Evolutionary conservation across 805 yeast species (phyloP), one percentile per base, ranked within the genome.

Genomic region (Candida quercuum): DNA sequence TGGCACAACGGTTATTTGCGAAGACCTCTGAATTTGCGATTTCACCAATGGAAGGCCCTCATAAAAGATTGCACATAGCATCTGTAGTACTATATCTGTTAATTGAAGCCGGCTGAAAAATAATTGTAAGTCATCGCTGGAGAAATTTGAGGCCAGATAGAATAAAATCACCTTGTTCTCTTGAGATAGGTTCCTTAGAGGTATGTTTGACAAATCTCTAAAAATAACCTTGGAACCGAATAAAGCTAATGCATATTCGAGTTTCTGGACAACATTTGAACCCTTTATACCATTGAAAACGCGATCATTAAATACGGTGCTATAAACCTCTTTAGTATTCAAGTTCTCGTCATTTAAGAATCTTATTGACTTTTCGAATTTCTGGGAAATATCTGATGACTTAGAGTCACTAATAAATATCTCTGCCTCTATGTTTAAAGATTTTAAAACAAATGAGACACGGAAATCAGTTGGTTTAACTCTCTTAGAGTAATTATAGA

Each of bases 401-500:
- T 45, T 38, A 3, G 32, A 26, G 9, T 23, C 28, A 15, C 4
- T n/a, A n/a, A 27, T 17, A 2, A 39, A 38, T 22, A 62, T 37
- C 9, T 48, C 39, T 11, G 48, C 46, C 39, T 69, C 74, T 21
- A 61, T 34, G 9, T 24, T 26, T 3, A 32, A n/a, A 4, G 28
- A 15, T 2, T 18, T 24, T 10, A 22, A 4, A 19, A 35, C 15
- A 15, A 15, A 18, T 5, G 20, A 12, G 43, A 47, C 28, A 44
- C 49, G 4, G 36, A 35, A 17, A 36, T 31, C 14, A 48, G 35
- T 3, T 6, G 16, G 14, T 29, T 25, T 4, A 9, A 41, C 5
- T 53, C 26, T 18, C 51, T 35, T 25, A 43, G 54, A 74, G 33
- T 60, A 47, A 40, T 71, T 67, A 47, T 62, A 74, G 6, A 65